Percentiles rank a stretch among this genome's conserved stretches.
phyloP scores from a whole-genome alignment of 192 early-diverging fungal genomes.

The Pecoramyces ruminantium region DNA sequence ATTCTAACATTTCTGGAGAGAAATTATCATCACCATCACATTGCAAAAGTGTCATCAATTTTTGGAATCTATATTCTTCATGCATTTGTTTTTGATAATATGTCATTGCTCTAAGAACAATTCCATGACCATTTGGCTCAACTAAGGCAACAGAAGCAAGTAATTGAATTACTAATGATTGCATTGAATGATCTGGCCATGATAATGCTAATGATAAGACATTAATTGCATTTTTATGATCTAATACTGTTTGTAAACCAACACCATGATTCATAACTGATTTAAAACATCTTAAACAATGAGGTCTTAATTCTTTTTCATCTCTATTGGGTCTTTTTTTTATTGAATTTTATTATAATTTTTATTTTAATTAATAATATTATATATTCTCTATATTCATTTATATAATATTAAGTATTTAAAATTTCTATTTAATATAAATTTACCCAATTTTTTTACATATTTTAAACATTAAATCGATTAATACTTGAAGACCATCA shows the following conservation, averaged over 20 bases:
- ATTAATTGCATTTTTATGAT: background rate
- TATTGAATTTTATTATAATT: no score
- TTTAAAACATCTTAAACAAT: background rate
- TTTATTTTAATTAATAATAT: no score
- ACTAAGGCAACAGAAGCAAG: background rate
- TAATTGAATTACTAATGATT: background rate
- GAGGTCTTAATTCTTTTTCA: background rate
- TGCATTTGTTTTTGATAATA: background rate
- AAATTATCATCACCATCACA: background rate
- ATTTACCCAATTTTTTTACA: background rate
- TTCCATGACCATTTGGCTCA: background rate
- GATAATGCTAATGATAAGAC: background rate
- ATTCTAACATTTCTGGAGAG: background rate
- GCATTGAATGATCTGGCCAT: background rate
- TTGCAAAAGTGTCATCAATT: background rate
- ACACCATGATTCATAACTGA: background rate
- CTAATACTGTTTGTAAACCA: background rate
- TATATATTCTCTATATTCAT: no score
- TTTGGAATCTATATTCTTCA: background rate
- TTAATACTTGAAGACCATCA: background rate
- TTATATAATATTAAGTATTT: no score
- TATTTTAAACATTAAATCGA: background rate
- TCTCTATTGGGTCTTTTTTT: no score
- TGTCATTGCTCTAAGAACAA: background rate
- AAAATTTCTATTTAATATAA: no score